Evolutionary conservation across 305 asterid species (phyloP), one percentile per base, ranked within the genome.

Genomic region (Plantago coronopus): DNA sequence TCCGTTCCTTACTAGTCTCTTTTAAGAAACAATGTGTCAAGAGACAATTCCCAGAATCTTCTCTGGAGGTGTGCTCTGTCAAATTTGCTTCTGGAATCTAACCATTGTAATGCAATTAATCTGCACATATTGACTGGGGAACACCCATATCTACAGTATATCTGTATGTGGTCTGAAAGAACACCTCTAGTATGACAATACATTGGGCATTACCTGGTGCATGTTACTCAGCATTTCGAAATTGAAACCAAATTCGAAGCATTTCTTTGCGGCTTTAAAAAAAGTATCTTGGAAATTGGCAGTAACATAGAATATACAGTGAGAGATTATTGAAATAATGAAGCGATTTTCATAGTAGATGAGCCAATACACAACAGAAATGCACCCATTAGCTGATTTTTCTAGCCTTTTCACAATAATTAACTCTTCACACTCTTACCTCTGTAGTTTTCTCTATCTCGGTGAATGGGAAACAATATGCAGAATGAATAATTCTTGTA

Each of bases 221-320:
- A 31, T 31, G 38, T 31, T 10, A 4, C 7, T 4, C 4, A 27
- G 31, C 31, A 27, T 27, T 27, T 27, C n/a, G 31, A 27, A 27
- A 27, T 57, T 48, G 48, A 61, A 54, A 43, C 17, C 10, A 17
- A 29, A 56, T 57, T 31, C 23, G 22, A 25, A 59, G 37, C 37
- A 60, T 46, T 50, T 31, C 40, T 48, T 49, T 27, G 72, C 48
- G 34, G 37, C 55, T 29, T 40, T 48, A 64, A 42, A 55, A 16
- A 25, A 49, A 40, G 44, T 53, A 58, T 17, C 38, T 47, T 13
- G 13, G 48, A 18, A 44, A 48, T 53, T 25, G 61, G 59, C 31
- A 66, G 61, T 58, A 63, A 47, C 56, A 51, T 61, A 19, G 59
- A 69, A 45, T 48, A 54, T 49, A 61, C 57, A 47, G 44, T 65